Percentiles rank a stretch among this genome's conserved stretches.
phyloP scores from a whole-genome alignment of 306 rosid species.

The Oxytropis ochrocephala region DNA sequence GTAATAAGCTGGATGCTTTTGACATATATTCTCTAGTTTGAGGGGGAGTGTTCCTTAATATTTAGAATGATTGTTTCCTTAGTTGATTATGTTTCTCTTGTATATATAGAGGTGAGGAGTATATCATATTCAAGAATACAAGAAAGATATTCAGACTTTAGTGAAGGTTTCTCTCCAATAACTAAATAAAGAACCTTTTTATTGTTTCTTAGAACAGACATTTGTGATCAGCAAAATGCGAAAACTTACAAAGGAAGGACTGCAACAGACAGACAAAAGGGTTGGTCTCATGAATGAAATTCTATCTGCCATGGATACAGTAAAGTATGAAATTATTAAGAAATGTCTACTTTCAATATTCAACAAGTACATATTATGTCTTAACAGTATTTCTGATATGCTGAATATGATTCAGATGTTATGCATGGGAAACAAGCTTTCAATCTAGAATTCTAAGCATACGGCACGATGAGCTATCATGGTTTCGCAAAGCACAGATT shows the following conservation, averaged over 20 bases:
- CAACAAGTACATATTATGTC: neutral
- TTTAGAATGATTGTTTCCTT: too few relatives aligned
- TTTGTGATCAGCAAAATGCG: conserved; percentile 61
- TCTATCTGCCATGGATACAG: conserved; percentile 81
- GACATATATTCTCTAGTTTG: too few relatives aligned
- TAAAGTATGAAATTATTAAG: conserved; percentile 53
- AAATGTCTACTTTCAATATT: neutral
- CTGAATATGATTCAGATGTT: conserved; percentile 61
- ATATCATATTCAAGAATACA: too few relatives aligned
- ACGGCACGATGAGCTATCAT: conserved; percentile 56
- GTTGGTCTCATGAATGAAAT: conserved; percentile 85
- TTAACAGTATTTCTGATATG: conserved; percentile 12
- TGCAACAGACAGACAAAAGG: conserved; percentile 75
- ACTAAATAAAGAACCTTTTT: neutral
- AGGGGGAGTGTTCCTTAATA: too few relatives aligned
- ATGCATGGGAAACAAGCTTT: conserved; percentile 91
- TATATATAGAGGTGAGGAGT: too few relatives aligned
- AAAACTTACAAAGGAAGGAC: conserved; percentile 64
- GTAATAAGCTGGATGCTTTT: too few relatives aligned
- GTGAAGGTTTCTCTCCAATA: neutral
- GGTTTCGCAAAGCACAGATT: conserved; percentile 66
- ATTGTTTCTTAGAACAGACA: conserved; percentile 37
- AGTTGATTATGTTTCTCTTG: too few relatives aligned
- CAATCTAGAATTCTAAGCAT: conserved; percentile 58
- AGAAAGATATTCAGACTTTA: too few relatives aligned